A percentile compares a stretch with the other conserved stretches of the same genome.
These are phyloP conservation scores for Mayamaea pseudoterrestris DNA, from an alignment of 108 stramenopile genomes.

Conservation along the genomic window DNA sequence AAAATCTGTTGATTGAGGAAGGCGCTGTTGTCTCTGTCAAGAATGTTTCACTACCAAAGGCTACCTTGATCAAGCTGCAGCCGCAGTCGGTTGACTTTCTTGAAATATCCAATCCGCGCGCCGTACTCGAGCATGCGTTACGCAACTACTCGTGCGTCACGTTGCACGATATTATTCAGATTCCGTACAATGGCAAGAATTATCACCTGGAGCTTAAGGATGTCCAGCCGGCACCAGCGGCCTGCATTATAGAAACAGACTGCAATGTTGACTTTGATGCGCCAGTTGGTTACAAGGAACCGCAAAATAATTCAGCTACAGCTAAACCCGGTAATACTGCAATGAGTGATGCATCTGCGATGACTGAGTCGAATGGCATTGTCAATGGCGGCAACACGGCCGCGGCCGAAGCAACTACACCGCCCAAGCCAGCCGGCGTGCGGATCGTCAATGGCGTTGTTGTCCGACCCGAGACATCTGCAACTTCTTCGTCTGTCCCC, in stretches of 20 bases:
- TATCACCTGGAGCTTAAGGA: constrained; percentile 94
- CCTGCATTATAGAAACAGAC: constrained; percentile 94
- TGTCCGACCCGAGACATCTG: constrained; percentile 42
- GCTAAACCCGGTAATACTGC: constrained; percentile 50
- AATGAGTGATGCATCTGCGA: constrained; percentile 25
- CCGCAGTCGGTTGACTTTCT: constrained; percentile 98
- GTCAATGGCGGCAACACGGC: constrained; percentile 4
- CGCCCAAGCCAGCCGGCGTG: constrained; percentile 18
- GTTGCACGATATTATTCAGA: constrained; percentile 91
- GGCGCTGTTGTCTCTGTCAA: constrained; percentile 85
- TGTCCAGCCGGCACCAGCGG: constrained; percentile 81
- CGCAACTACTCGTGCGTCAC: constrained; percentile 96
- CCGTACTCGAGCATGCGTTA: constrained; percentile 92
- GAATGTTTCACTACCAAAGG: constrained; percentile 91
- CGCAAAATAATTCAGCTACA: constrained; percentile 35
- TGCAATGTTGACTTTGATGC: constrained; percentile 93
- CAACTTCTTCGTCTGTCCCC: constrained; percentile 2
- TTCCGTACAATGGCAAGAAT: constrained; percentile 93
- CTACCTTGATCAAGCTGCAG: constrained; percentile 94
- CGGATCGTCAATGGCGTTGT: constrained; percentile 77
- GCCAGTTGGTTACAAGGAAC: constrained; percentile 87
- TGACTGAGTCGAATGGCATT: constrained; percentile 10
- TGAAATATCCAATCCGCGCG: constrained; percentile 97
- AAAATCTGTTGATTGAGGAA: constrained; percentile 84
- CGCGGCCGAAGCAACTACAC: constrained; percentile 11